Conservation (phyloP, 106 monocot species). For the Dendrobium catenatum region DNA sequence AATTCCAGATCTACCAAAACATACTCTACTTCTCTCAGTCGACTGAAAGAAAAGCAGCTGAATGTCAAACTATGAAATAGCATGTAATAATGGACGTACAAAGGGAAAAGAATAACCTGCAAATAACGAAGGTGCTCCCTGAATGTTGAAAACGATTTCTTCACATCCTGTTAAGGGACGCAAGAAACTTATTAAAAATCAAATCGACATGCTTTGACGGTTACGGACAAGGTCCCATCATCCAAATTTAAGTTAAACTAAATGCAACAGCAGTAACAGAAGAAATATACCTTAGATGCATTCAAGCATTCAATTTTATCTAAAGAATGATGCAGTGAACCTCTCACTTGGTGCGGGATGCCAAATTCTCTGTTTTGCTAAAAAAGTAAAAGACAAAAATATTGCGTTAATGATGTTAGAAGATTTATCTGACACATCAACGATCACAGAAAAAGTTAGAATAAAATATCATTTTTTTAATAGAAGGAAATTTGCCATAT, state of each 20-base stretch:
- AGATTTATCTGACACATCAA: background rate
- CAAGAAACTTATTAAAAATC: conserved; percentile 3
- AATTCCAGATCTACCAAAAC: conserved; percentile 97
- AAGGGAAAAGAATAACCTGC: conserved; percentile 38
- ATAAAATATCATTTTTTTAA: background rate
- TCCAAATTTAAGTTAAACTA: too few relatives aligned
- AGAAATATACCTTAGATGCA: conserved; percentile 39
- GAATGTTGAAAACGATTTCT: conserved; percentile 71
- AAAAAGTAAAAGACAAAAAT: conserved; percentile 4
- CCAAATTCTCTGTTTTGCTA: conserved; percentile 52
- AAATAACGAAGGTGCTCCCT: conserved; percentile 79
- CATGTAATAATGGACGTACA: background rate
- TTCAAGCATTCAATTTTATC: conserved; percentile 48
- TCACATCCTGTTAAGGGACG: conserved; percentile 48
- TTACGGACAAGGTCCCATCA: background rate
- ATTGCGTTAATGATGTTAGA: background rate
- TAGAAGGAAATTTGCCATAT: background rate
- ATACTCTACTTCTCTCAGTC: conserved; percentile 75
- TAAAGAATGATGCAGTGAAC: conserved; percentile 47
- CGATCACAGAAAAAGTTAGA: background rate
- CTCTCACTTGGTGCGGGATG: conserved; percentile 53
- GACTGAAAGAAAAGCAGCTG: conserved; percentile 32
- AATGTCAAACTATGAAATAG: conserved; percentile 6
- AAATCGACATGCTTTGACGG: background rate
- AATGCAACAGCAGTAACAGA: too few relatives aligned